Evolutionary conservation across 2,329 filamentous ascomycete genomes (phyloP).

Genomic region (Chrysoporthe cubensis): DNA sequence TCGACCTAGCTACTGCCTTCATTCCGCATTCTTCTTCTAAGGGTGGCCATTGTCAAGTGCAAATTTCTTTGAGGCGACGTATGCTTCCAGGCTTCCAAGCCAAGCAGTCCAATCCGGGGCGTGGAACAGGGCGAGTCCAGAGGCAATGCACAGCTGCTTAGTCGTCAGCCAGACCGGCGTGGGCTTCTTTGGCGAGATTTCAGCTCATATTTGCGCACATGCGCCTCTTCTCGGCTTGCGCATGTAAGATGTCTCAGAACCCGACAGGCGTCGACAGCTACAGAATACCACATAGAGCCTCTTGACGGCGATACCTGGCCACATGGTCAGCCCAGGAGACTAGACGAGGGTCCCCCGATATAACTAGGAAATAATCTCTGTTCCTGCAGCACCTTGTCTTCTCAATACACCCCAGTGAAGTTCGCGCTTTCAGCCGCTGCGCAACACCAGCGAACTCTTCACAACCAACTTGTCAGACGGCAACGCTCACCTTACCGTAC

Average conservation of each 20-base stretch:
- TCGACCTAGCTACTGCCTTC: not conserved
- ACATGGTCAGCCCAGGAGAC: constrained; percentile 20
- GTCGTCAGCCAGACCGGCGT: not conserved
- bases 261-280: not conserved
- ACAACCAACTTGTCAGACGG: not conserved
- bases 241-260: constrained; percentile 23
- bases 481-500: constrained; percentile 1
- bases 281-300: constrained; percentile 8
- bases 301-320: constrained; percentile 16
- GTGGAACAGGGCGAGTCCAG: not conserved
- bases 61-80: not conserved
- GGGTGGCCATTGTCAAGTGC: not conserved
- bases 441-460: not conserved
- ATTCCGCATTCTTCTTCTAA: not conserved
- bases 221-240: constrained; percentile 24
- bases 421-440: not conserved
- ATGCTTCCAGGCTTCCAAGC: not conserved
- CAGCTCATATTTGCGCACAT: constrained; percentile 21
- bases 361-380: constrained; percentile 20
- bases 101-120: not conserved
- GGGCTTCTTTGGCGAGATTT: not conserved
- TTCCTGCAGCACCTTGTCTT: not conserved
- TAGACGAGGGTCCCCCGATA: constrained; percentile 9
- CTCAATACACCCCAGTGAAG: not conserved
- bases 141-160: constrained; percentile 1